Evolutionary conservation across 371 early-diverging fungal genomes (phyloP).

Genomic region (Mortierella sp.): DNA sequence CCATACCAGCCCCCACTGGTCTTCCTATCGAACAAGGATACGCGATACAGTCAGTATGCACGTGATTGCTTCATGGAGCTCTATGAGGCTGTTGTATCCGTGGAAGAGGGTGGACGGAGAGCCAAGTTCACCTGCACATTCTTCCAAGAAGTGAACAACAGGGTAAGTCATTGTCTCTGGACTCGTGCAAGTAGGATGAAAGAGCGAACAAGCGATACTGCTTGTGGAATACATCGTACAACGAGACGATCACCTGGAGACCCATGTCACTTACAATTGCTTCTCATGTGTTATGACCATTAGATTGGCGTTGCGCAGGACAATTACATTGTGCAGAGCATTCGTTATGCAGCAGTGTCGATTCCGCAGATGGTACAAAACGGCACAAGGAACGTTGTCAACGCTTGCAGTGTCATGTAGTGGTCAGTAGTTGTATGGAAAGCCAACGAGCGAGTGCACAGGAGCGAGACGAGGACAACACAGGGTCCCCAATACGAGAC

Average conservation of each 20-base stretch:
- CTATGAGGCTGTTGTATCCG: slow-evolving; percentile 62
- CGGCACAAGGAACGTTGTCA: slow-evolving; percentile 35
- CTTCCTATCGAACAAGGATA: slow-evolving; percentile 63
- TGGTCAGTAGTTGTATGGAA: no score
- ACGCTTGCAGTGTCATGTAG: slow-evolving; percentile 48
- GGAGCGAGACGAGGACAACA: not conserved
- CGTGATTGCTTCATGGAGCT: slow-evolving; percentile 64
- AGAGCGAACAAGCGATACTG: no score
- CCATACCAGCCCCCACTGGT: slow-evolving; percentile 62
- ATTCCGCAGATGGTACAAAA: slow-evolving; percentile 46
- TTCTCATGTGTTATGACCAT: not conserved
- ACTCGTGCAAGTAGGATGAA: not conserved
- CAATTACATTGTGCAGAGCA: slow-evolving; percentile 49
- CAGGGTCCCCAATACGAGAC: no score
- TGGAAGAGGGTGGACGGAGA: slow-evolving; percentile 60
- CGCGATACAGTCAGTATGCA: slow-evolving; percentile 60
- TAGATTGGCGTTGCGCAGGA: slow-evolving; percentile 42
- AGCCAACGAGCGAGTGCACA: no score
- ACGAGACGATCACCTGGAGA: no score
- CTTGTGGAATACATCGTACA: no score
- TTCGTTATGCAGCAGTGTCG: slow-evolving; percentile 30
- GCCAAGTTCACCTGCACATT: slow-evolving; percentile 66
- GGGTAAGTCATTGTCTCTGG: slow-evolving; percentile 1
- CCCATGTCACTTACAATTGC: no score
- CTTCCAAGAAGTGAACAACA: slow-evolving; percentile 62